Evolutionary conservation across 2,329 filamentous ascomycete species (phyloP), one percentile per base, ranked within the genome.

Genomic region (Alternaria rosae): DNA sequence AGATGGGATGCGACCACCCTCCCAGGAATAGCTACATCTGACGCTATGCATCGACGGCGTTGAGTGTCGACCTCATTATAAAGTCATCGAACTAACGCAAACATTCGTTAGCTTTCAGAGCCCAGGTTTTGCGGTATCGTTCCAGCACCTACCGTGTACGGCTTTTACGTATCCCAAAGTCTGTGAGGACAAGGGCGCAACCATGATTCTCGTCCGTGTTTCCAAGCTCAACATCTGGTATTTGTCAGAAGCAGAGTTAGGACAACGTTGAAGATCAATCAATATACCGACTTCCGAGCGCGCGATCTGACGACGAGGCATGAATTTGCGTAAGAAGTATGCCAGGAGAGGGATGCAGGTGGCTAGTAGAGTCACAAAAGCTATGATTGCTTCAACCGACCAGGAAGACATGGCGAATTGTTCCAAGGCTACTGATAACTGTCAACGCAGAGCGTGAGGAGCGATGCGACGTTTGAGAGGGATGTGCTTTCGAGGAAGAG

Each of bases 171-270:
- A 47, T 47, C 15, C 23, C 44, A 28, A 17, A 28, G 21, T 47
- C 15, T 1, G 4, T 2, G 0, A 17, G 44, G 6, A 13, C 5
- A 4, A 28, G 0, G 3, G 26, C 3, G 1, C 6, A 23, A 26
- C 2, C 25, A 8, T 7, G 44, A 3, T 47, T 2, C 3, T 12
- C 25, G 25, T 25, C 1, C 43, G 2, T 6, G 10, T 12, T 2
- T 26, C 43, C 43, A 25, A 45, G 43, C 25, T 45, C 43, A 17
- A 26, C 13, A 26, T 45, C 43, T 45, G 21, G 13, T 45, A 17
- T 11, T 4, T 3, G 23, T 45, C 0, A 45, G 43, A 23, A 5
- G 43, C 43, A 0, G 2, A 1, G 35, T 9, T 38, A 38, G 35
- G 35, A 3, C 15, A 38, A 38, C 0, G 8, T 5, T 38, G 32